Conservation (phyloP, 306 rosid species). For the Prunus padus region DNA sequence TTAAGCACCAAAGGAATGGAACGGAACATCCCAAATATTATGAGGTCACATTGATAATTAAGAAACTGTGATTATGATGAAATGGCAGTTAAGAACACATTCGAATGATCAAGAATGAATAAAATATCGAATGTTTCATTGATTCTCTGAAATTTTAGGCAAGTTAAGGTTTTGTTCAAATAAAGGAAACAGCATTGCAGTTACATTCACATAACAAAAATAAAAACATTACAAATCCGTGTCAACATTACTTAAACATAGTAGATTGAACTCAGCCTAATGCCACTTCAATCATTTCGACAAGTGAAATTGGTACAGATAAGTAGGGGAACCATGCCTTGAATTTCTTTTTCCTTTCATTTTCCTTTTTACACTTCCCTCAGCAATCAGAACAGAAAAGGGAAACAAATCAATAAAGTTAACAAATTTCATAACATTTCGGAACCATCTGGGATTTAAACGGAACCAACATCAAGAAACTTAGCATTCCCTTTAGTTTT, state of each 20-base stretch:
- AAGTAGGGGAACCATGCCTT: background rate
- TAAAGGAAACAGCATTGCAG: background rate
- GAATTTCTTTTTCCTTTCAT: background rate
- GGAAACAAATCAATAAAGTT: background rate
- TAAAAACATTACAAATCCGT: background rate
- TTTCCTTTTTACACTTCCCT: constrained; percentile 1
- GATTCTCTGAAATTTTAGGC: background rate
- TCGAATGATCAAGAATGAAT: background rate
- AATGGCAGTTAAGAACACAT: background rate
- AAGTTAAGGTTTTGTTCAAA: background rate
- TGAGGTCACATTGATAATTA: background rate
- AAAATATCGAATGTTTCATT: background rate
- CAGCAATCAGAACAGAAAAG: background rate
- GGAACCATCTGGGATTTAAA: background rate
- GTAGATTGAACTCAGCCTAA: background rate
- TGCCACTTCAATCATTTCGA: background rate
- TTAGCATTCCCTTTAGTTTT: background rate
- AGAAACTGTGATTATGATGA: background rate
- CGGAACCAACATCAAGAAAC: background rate
- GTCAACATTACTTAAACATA: background rate
- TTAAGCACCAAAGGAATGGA: constrained; percentile 7
- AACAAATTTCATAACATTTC: background rate
- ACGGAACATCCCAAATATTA: background rate
- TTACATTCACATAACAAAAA: background rate
- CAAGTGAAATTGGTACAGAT: background rate